These are phyloP conservation scores for Pouteria glomerata DNA, from an alignment of 148 eudicot species.

Conservation along the genomic window DNA sequence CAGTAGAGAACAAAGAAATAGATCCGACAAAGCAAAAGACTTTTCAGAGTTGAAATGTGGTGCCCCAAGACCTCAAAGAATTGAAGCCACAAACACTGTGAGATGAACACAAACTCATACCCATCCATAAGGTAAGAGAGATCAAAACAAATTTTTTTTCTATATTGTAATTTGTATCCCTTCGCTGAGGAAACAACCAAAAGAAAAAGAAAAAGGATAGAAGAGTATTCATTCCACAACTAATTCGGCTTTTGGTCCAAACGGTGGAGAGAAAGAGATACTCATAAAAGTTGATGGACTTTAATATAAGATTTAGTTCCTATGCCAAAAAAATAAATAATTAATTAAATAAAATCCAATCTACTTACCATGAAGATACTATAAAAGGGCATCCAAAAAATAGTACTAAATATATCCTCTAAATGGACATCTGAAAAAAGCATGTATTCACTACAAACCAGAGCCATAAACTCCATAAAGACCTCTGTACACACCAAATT, in stretches of 20 bases:
- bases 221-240: neutral
- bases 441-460: neutral
- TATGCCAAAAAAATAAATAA: too few species aligned
- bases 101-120: neutral
- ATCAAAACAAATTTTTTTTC: neutral
- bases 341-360: too few species aligned
- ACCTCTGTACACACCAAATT: slow-evolving; percentile 1
- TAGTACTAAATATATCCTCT: neutral
- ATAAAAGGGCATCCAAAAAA: neutral
- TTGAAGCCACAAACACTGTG: neutral
- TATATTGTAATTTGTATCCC: neutral
- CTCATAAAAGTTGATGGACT: too few species aligned
- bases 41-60: too few species aligned
- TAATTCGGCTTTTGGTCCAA: neutral
- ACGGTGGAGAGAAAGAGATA: slow-evolving; percentile 1
- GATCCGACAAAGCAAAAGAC: too few species aligned
- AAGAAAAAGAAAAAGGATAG: neutral
- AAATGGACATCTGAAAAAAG: too few species aligned
- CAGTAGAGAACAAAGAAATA: too few species aligned
- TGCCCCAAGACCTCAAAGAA: too few species aligned
- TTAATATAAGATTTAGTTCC: too few species aligned
- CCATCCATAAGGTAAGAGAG: neutral
- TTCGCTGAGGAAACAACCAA: neutral
- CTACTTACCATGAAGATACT: too few species aligned
- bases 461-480: slow-evolving; percentile 5